phyloP scores from a whole-genome alignment of 1,284 basidiomycete species.

The Malassezia nana region DNA sequence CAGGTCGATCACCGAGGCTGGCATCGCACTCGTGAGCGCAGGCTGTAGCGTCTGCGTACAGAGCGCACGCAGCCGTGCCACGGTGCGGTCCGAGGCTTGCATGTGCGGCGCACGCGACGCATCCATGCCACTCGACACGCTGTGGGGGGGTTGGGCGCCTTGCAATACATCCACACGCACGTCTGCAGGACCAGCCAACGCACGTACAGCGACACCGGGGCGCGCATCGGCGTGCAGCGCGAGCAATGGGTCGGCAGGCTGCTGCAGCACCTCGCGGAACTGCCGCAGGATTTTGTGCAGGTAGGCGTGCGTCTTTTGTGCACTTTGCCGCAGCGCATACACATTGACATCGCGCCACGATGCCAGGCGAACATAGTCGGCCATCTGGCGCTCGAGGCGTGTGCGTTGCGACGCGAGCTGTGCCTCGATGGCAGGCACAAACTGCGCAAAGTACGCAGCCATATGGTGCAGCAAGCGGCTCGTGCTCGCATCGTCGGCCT shows the following conservation, averaged over 20 bases:
- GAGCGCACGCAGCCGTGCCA: slow-evolving; percentile 23
- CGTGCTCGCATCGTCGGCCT: slow-evolving; percentile 4
- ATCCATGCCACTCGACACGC: neutral
- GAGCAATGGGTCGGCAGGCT: slow-evolving; percentile 55
- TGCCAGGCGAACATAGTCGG: slow-evolving; percentile 79
- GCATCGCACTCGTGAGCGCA: slow-evolving; percentile 14
- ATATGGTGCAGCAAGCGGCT: slow-evolving; percentile 56
- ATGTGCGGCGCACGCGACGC: slow-evolving; percentile 1
- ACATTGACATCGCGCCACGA: slow-evolving; percentile 98
- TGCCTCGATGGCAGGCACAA: slow-evolving; percentile 53
- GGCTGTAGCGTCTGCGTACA: slow-evolving; percentile 20
- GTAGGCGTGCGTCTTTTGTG: slow-evolving; percentile 78
- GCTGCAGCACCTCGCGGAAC: slow-evolving; percentile 76
- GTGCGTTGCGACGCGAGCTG: slow-evolving; percentile 58
- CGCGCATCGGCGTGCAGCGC: slow-evolving; percentile 26
- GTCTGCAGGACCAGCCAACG: slow-evolving; percentile 12
- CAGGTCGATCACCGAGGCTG: slow-evolving; percentile 50
- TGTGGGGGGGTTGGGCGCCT: neutral
- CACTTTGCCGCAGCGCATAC: slow-evolving; percentile 82
- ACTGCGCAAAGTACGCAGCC: slow-evolving; percentile 61
- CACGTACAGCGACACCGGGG: slow-evolving; percentile 17
- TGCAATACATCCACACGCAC: neutral
- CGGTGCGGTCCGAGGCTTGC: slow-evolving; percentile 16
- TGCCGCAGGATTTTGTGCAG: slow-evolving; percentile 84
- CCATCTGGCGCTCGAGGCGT: slow-evolving; percentile 69